Conservation (phyloP, 2,329 filamentous ascomycete genomes). For the Epichloe gansuensis region DNA sequence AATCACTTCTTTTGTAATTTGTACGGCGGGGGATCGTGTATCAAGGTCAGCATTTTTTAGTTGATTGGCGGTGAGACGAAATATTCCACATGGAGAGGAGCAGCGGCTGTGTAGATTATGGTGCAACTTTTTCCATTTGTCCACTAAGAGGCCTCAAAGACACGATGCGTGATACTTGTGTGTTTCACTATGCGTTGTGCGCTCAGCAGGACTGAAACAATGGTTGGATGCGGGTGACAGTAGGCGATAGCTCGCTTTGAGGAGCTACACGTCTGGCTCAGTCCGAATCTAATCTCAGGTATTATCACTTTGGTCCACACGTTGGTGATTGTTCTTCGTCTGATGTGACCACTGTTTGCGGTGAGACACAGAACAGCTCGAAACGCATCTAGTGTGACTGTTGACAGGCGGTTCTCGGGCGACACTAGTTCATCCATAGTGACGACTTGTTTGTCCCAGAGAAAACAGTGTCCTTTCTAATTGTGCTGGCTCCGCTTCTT, state of each 20-base stretch:
- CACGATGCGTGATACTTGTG: background rate
- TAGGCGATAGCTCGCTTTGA: background rate
- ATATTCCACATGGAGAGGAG: slow-evolving; percentile 10
- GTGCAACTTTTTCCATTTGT: slow-evolving; percentile 22
- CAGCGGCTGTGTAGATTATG: slow-evolving; percentile 29
- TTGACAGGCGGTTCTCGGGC: background rate
- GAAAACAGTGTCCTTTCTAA: background rate
- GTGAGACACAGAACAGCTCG: slow-evolving; percentile 1
- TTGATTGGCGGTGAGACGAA: slow-evolving; percentile 10
- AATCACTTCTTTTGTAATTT: slow-evolving; percentile 11
- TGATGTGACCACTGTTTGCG: background rate
- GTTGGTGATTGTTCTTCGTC: background rate
- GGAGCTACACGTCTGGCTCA: background rate
- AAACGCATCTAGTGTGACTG: slow-evolving; percentile 1
- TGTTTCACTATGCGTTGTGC: background rate
- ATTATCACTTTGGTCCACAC: background rate
- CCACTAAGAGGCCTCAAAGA: slow-evolving; percentile 20
- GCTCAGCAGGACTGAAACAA: background rate
- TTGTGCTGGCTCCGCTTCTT: background rate
- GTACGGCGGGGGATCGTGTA: slow-evolving; percentile 9
- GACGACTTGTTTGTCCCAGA: background rate
- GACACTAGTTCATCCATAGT: background rate
- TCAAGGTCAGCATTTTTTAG: slow-evolving; percentile 13
- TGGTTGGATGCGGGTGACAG: background rate
- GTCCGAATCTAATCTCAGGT: background rate